Base-by-base conservation (phyloP, 805 yeast genomes). In the Babjeviella inositovora region DNA sequence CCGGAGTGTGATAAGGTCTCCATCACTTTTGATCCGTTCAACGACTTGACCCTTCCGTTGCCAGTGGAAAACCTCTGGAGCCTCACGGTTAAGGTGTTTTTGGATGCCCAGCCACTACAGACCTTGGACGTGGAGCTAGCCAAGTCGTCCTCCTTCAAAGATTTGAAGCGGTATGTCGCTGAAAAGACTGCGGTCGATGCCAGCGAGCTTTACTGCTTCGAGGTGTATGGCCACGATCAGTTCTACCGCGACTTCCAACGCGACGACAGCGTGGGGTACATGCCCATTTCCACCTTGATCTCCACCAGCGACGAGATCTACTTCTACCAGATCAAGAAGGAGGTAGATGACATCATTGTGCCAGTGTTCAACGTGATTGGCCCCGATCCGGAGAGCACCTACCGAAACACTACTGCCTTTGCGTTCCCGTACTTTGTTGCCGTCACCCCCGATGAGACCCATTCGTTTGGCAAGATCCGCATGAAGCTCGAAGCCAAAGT, bases 21-120 rank as follows among this genome's bases (percentile, higher is more conserved):
- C 14, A 62, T 87, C 13, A 85, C 96, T 0, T 90, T 85, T 49
- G 98, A 87, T 43, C 97, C 98, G 1, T 87, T 70, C 40, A 81
- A 71, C 48, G 95, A 84, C 39, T 50, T 87, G 32, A 84, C 98
- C 0, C 50, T 87, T 20, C 97, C 97, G 0, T 53, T 87, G 13
- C 97, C 97, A 1, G 66, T 74, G 2, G 65, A 66, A 22, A 65
- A 70, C 23, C 55, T 62, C 22, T 85, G 96, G 94, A 48, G 53
- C 15, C 73, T 70, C 19, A 60, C 60, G 11, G 57, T 87, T 17
- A 53, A 62, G 2, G 49, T 81, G 10, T 61, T 84, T 15, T 70
- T 79, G n/a, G 62, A 66, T 17, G 42, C 50, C 11, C 65, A 70
- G 6, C 47, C 43, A 7, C 65, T 73, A 1, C 47, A 49, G 24